A percentile compares a stretch with the other conserved stretches of the same genome.
Conservation (phyloP, 2,329 filamentous ascomycete species). For the Penicillium fuscoglaucum region DNA sequence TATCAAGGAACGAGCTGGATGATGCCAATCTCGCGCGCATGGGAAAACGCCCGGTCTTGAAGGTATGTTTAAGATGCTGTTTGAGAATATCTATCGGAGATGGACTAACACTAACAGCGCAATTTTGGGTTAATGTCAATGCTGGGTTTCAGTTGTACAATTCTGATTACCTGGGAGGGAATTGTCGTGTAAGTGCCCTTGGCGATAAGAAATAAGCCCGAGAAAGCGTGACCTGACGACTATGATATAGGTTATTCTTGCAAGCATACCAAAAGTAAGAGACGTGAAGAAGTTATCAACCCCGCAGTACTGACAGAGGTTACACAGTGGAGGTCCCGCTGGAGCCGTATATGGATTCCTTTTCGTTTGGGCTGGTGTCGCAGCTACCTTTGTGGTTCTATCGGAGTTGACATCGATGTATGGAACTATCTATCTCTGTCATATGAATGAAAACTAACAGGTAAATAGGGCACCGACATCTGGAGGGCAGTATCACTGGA, state of each 20-base stretch:
- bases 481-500: slow-evolving; percentile 45
- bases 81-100: background rate
- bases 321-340: slow-evolving; percentile 34
- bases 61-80: slow-evolving; percentile 25
- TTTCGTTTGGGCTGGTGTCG: slow-evolving; percentile 35
- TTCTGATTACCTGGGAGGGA: slow-evolving; percentile 45
- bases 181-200: slow-evolving; percentile 34
- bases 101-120: slow-evolving; percentile 27
- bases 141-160: slow-evolving; percentile 43
- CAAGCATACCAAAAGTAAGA: slow-evolving; percentile 26
- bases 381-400: slow-evolving; percentile 29
- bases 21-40: slow-evolving; percentile 50
- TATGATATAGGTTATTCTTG: slow-evolving; percentile 16
- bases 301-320: slow-evolving; percentile 5
- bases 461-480: slow-evolving; percentile 33
- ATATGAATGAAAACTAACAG: background rate
- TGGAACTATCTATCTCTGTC: background rate
- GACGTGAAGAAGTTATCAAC: background rate
- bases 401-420: slow-evolving; percentile 40
- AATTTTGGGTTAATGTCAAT: slow-evolving; percentile 45
- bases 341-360: slow-evolving; percentile 38
- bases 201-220: background rate
- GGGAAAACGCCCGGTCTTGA: slow-evolving; percentile 53
- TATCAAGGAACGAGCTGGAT: slow-evolving; percentile 33
- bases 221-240: background rate